Base-by-base conservation (phyloP, 257 asterid species). In the Solanum virginianum region DNA sequence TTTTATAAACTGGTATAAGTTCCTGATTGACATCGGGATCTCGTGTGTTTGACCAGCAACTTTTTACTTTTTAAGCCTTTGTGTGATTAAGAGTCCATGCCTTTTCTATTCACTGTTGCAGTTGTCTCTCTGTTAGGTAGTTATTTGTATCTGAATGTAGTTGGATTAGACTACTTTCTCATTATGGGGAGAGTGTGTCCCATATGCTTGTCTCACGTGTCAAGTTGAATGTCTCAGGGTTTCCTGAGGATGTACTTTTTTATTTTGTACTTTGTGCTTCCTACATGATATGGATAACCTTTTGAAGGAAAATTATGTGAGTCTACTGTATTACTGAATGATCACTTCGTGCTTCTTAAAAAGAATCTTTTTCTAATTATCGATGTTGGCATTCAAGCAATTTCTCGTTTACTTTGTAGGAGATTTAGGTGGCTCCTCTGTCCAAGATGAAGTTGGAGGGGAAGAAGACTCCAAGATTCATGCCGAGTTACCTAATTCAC, bases 401-500 rank as follows among this genome's bases (percentile, higher is more conserved):
- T 80, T 83, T 85, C 18, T 85, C 18, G 47, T 84, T 16, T 85
- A 16, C 65, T 69, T 72, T 75, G 53, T 89, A 96, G 99, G 97
- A 90, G 98, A 94, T 88, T 87, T 88, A 91, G 95, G 92, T 91
- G 95, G 93, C 91, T 90, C 91, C 86, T 90, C 94, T 86, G 84
- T 86, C 87, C 91, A 85, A 88, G 94, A 88, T 68, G 94, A 90
- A 88, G 97, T 86, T 88, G 97, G 92, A 93, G 98, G 93, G 92
- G 90, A 89, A 51, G 90, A 88, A 87, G 96, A 89, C 81, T 83
- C 94, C 89, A 92, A 88, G 88, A 92, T 86, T 88, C 92, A 68
- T 83, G 92, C 97, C 82, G 93, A 92, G 90, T 89, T 92, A 88
- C 96, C 97, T 89, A 90, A 89, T 94, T 93, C 95, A 91, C 98